phyloP scores from a whole-genome alignment of 257 asterid species.

The Solanum gandarillasii region DNA sequence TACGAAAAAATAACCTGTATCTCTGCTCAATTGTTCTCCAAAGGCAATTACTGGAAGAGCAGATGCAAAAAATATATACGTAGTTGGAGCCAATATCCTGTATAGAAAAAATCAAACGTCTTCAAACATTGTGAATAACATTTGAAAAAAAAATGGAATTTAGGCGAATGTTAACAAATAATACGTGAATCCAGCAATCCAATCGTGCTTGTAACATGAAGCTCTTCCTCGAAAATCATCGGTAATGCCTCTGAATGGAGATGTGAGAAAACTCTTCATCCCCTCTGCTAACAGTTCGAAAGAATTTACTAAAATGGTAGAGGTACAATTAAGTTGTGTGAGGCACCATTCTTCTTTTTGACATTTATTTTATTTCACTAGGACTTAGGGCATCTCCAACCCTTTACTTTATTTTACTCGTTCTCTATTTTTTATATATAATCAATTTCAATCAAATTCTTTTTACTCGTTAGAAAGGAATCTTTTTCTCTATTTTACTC shows the following conservation, averaged over 20 bases:
- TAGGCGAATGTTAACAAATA: neutral
- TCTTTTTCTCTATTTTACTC: too few species aligned
- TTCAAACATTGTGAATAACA: neutral
- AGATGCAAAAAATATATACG: slow-evolving; percentile 49
- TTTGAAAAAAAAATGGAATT: neutral
- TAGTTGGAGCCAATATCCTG: slow-evolving; percentile 55
- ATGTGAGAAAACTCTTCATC: neutral
- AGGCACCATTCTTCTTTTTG: neutral
- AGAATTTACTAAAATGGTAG: neutral
- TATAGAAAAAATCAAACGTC: too few species aligned
- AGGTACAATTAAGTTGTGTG: neutral
- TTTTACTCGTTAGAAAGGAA: too few species aligned
- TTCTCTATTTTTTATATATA: too few species aligned
- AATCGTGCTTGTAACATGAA: slow-evolving; percentile 40
- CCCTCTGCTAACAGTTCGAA: neutral
- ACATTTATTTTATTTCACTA: too few species aligned
- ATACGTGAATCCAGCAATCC: slow-evolving; percentile 36
- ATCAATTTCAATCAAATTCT: too few species aligned
- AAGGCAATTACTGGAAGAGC: slow-evolving; percentile 66
- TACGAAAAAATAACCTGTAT: slow-evolving; percentile 23
- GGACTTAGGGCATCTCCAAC: too few species aligned
- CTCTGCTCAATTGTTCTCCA: slow-evolving; percentile 51
- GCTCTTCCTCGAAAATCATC: slow-evolving; percentile 32
- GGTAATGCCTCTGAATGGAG: slow-evolving; percentile 30
- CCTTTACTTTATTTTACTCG: too few species aligned